Evolutionary conservation across 345 rosid species (phyloP).

Genomic region (Alliaria petiolata): DNA sequence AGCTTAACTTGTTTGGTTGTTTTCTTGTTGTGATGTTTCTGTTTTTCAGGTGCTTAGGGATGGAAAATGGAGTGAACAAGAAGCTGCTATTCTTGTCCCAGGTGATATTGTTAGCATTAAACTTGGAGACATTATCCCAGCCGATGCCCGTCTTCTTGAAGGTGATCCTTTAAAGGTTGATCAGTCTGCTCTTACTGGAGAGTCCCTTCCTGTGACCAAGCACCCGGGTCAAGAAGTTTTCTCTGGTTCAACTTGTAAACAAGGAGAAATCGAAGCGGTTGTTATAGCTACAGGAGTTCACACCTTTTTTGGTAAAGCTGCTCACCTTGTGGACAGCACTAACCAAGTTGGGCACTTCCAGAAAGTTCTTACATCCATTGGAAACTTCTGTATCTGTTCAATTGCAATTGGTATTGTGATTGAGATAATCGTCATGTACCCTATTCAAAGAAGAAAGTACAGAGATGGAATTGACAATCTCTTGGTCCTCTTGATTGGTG

Average conservation of each 20-base stretch:
- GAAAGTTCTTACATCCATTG: constrained; percentile 49
- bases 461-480: constrained; percentile 80
- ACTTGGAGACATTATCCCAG: constrained; percentile 84
- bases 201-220: constrained; percentile 64
- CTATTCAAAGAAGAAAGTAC: constrained; percentile 43
- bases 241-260: constrained; percentile 43
- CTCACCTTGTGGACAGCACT: constrained; percentile 44
- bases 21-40: constrained; percentile 12
- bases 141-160: constrained; percentile 87
- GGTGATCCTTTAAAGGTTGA: constrained; percentile 90
- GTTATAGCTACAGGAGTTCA: constrained; percentile 41
- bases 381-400: constrained; percentile 51
- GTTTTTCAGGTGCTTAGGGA: constrained; percentile 38
- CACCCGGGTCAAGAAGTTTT: constrained; percentile 39
- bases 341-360: constrained; percentile 44
- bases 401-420: constrained; percentile 43
- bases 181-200: constrained; percentile 85
- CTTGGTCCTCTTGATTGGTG: constrained; percentile 86
- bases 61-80: constrained; percentile 44
- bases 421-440: constrained; percentile 48
- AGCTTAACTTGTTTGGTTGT: constrained; percentile 8
- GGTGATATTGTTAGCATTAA: constrained; percentile 52
- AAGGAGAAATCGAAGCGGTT: constrained; percentile 42
- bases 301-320: constrained; percentile 42
- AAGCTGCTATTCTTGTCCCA: constrained; percentile 40